Conservation (phyloP, 805 yeast genomes). For the Ogataea methylovora region DNA sequence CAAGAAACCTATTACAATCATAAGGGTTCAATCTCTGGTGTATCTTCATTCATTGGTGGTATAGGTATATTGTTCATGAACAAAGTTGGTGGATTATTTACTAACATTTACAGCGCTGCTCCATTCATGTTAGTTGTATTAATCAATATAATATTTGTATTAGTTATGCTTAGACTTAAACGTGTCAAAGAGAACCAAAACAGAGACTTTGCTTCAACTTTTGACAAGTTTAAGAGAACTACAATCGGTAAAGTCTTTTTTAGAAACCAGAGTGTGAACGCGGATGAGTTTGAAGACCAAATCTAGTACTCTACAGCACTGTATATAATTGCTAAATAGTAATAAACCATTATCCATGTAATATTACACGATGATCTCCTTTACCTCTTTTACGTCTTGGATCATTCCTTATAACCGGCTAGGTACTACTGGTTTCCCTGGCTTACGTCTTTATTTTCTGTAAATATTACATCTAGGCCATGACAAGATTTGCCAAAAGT, state of each 20-base stretch:
- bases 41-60: conserved; percentile 62
- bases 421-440: too few species aligned
- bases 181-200: conserved; percentile 13
- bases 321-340: too few species aligned
- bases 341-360: too few species aligned
- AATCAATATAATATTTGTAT: conserved; percentile 27
- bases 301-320: too few species aligned
- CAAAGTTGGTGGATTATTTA: conserved; percentile 53
- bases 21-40: conserved; percentile 64
- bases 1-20: conserved; percentile 35
- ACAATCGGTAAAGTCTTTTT: conserved; percentile 7
- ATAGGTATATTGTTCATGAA: conserved; percentile 55
- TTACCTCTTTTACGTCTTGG: too few species aligned
- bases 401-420: too few species aligned
- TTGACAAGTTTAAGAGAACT: conserved; percentile 5
- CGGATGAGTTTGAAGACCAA: not conserved
- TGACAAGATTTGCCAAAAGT: too few species aligned
- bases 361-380: too few species aligned
- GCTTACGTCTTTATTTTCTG: too few species aligned
- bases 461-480: too few species aligned
- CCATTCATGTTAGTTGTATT: conserved; percentile 50
- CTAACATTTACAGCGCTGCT: conserved; percentile 49
- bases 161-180: conserved; percentile 21
- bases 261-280: not conserved
- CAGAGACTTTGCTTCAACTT: conserved; percentile 7